phyloP scores from a whole-genome alignment of 139 green algal species.

The Chlamydomonas sphaeroides region DNA sequence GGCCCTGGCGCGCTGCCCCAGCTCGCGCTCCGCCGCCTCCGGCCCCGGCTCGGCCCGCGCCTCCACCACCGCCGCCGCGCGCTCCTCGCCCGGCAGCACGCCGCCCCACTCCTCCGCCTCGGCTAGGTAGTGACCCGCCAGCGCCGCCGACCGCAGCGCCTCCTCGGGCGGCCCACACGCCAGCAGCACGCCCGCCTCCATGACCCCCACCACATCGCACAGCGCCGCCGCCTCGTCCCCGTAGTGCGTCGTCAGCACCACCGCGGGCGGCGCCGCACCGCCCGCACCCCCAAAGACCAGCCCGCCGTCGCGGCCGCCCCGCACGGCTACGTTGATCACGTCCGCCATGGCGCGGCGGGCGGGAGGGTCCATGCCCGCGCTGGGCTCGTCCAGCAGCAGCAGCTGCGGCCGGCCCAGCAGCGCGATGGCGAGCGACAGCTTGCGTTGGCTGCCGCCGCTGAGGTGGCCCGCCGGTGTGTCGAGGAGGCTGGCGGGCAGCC shows the following conservation, averaged over 20 bases:
- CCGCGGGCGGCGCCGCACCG: not conserved
- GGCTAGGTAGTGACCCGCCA: slow-evolving; percentile 9
- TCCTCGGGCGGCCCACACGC: not conserved
- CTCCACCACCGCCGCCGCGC: too few species aligned
- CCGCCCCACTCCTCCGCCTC: slow-evolving; percentile 22
- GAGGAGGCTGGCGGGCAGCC: not conserved
- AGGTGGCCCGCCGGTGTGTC: not conserved
- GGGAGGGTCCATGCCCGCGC: slow-evolving; percentile 17
- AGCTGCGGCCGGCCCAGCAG: slow-evolving; percentile 12
- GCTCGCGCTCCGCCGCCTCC: too few species aligned
- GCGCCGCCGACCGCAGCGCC: not conserved
- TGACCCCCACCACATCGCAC: slow-evolving; percentile 12
- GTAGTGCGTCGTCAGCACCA: slow-evolving; percentile 33
- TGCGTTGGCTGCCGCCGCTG: slow-evolving; percentile 27
- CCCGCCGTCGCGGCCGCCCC: not conserved
- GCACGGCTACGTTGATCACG: slow-evolving; percentile 16
- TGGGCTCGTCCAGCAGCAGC: slow-evolving; percentile 38
- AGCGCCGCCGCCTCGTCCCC: slow-evolving; percentile 24
- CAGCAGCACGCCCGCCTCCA: slow-evolving; percentile 15
- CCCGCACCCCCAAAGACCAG: not conserved
- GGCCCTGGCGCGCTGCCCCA: too few species aligned
- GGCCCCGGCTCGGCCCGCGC: too few species aligned
- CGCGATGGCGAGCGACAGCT: slow-evolving; percentile 34
- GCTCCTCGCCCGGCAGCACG: not conserved
- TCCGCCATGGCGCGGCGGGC: slow-evolving; percentile 4